These are phyloP conservation scores for Aspergillus sp. DNA, from an alignment of 2,329 filamentous ascomycete genomes.

Conservation along the genomic window DNA sequence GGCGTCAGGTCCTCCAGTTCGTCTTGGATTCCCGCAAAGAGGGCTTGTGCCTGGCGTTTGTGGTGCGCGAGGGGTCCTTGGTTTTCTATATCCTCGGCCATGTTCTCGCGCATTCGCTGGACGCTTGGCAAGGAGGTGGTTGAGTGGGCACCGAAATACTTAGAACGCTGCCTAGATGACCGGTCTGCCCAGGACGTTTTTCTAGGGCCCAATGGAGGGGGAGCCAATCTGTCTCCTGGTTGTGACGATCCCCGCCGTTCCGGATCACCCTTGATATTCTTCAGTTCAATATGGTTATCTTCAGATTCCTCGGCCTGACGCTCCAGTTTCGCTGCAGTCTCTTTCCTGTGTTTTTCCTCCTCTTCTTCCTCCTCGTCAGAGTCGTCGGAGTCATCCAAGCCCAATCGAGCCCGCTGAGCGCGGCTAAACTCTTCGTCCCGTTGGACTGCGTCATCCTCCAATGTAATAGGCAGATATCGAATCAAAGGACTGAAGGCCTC, in stretches of 20 bases:
- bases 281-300: conserved; percentile 44
- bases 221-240: neutral
- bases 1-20: conserved; percentile 92
- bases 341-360: conserved; percentile 40
- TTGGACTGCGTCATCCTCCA: conserved; percentile 90
- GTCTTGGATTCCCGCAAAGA: conserved; percentile 83
- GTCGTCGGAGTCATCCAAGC: conserved; percentile 50
- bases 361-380: conserved; percentile 38
- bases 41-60: conserved; percentile 71
- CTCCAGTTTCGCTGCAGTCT: conserved; percentile 27
- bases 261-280: conserved; percentile 26
- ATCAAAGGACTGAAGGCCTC: conserved; percentile 77
- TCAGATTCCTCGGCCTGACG: conserved; percentile 26
- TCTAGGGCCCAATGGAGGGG: conserved; percentile 15
- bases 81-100: conserved; percentile 57
- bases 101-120: conserved; percentile 28
- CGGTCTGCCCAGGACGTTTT: conserved; percentile 40
- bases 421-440: conserved; percentile 83
- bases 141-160: conserved; percentile 33
- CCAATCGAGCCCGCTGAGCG: conserved; percentile 65
- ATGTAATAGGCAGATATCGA: conserved; percentile 83
- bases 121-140: conserved; percentile 26
- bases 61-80: conserved; percentile 51
- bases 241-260: conserved; percentile 3
- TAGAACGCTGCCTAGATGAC: conserved; percentile 33